These are phyloP conservation scores for Eucalyptus globulus DNA, from an alignment of 345 rosid genomes.

Conservation along the genomic window DNA sequence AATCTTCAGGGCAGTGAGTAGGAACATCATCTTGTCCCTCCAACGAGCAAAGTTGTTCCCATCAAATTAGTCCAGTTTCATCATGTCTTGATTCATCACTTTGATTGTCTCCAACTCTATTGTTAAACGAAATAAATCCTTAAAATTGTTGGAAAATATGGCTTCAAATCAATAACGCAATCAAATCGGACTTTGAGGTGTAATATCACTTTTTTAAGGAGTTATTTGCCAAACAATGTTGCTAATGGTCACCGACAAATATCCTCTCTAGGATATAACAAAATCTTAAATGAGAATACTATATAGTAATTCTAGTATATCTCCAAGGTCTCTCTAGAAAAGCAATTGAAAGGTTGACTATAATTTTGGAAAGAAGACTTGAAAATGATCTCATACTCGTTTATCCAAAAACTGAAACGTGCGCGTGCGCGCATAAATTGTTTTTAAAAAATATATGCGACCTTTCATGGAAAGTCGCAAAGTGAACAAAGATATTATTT, in stretches of 20 bases:
- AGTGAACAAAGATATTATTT: too few relatives aligned
- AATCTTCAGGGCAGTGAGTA: too few relatives aligned
- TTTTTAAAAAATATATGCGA: too few relatives aligned
- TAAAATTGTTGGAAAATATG: too few relatives aligned
- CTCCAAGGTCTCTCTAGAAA: accelerated
- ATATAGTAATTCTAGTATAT: too few relatives aligned
- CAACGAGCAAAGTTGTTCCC: accelerated
- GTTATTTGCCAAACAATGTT: accelerated
- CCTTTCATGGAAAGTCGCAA: accelerated
- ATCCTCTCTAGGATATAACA: accelerated
- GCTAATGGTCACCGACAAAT: accelerated
- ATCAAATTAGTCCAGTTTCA: accelerated
- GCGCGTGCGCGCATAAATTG: too few relatives aligned
- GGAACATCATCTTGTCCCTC: too few relatives aligned
- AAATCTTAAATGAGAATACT: accelerated
- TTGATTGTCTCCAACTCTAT: accelerated
- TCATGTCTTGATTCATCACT: too few relatives aligned
- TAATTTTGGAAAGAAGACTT: accelerated
- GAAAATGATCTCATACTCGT: too few relatives aligned
- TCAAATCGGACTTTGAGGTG: accelerated
- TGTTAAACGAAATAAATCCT: too few relatives aligned
- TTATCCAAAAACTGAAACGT: too few relatives aligned
- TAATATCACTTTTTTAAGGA: too few relatives aligned
- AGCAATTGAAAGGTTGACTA: accelerated
- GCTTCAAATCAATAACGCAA: accelerated